Percentiles rank a stretch among this genome's conserved stretches.
Conservation (phyloP, 345 rosid species). For the Pistacia vera region DNA sequence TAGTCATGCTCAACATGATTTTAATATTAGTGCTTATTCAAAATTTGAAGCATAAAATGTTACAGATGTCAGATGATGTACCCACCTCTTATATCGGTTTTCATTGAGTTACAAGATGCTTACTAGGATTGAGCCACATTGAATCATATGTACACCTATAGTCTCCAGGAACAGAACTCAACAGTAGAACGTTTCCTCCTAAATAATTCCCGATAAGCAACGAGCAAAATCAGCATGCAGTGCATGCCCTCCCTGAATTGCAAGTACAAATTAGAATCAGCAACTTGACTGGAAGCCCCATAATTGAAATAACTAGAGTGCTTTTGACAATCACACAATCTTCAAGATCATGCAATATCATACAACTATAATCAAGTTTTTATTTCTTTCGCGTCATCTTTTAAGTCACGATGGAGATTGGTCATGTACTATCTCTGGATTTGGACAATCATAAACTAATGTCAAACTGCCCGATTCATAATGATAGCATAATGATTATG, state of each 20-base stretch:
- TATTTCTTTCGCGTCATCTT: background rate
- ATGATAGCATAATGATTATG: background rate
- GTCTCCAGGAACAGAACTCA: background rate
- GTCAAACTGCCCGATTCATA: background rate
- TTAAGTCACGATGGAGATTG: background rate
- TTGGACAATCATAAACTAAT: background rate
- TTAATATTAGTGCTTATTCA: background rate
- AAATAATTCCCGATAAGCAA: constrained; percentile 23
- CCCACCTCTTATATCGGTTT: too few species aligned
- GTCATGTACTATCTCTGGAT: background rate
- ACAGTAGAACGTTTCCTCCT: background rate
- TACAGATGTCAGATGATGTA: too few species aligned
- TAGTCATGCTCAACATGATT: background rate
- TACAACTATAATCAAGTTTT: background rate
- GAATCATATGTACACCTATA: background rate
- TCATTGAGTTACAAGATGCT: background rate
- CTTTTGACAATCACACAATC: background rate
- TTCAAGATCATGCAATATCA: background rate
- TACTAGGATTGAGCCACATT: background rate
- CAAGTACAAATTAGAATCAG: constrained; percentile 10
- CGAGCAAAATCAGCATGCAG: constrained; percentile 55
- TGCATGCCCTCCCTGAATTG: constrained; percentile 61
- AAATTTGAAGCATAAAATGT: too few species aligned
- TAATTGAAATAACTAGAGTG: background rate
- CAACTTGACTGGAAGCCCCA: background rate